Evolutionary conservation across 495 filamentous ascomycete genomes (phyloP).

Genomic region (Delitschia confertaspora): DNA sequence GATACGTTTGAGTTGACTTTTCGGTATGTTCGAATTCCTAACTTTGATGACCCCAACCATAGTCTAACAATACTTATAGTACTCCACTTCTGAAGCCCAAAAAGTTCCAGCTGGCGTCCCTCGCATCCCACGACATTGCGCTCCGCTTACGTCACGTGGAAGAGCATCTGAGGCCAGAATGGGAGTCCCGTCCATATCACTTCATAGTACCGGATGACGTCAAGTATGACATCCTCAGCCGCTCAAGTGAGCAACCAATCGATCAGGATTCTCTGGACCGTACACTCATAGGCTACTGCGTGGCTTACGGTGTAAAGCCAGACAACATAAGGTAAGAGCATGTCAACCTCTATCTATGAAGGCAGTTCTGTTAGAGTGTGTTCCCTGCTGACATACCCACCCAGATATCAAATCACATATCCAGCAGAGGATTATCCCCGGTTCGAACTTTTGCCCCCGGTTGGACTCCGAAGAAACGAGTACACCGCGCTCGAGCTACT

Average conservation of each 20-base stretch:
- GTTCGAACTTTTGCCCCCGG: conserved; percentile 68
- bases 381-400: no score
- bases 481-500: conserved; percentile 72
- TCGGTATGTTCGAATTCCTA: conserved; percentile 44
- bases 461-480: conserved; percentile 42
- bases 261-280: conserved; percentile 74
- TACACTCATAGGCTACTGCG: conserved; percentile 78
- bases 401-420: conserved; percentile 55
- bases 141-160: conserved; percentile 62
- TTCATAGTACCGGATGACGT: conserved; percentile 55
- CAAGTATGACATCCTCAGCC: conserved; percentile 50
- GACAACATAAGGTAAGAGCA: conserved; percentile 29
- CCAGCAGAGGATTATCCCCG: conserved; percentile 70
- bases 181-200: conserved; percentile 62
- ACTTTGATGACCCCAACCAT: neutral
- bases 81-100: conserved; percentile 55
- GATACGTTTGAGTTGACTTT: conserved; percentile 84
- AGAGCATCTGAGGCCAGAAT: conserved; percentile 73
- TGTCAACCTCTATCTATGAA: no score
- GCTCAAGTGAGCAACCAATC: conserved; percentile 52
- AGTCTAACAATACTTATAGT: conserved; percentile 33
- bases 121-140: conserved; percentile 67
- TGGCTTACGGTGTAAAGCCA: conserved; percentile 50
- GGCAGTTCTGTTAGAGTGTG: no score
- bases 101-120: conserved; percentile 68